Evolutionary conservation across 1,139 yeast genomes (phyloP), one percentile per base, ranked within the genome.

Genomic region (Debaryomyces psychrophilus): DNA sequence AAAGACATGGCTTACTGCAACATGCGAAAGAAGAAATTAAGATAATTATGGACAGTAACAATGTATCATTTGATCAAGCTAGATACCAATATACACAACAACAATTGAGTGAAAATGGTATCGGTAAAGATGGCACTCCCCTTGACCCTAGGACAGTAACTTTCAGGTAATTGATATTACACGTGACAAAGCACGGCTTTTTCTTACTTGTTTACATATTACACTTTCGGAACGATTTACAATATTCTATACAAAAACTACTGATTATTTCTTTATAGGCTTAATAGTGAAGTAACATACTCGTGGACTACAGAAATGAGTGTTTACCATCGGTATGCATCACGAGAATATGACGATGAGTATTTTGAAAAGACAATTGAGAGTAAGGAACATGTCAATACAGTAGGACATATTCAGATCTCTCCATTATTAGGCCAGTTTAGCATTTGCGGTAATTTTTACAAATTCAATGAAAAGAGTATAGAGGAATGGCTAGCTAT

Each of bases 31-130:
- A 57, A 11, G 77, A 71, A 45, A 81, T 88, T 14, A 68, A 69
- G 48, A 55, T 62, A 29, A 68, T 87, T 15, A 87, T 87, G 95
- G 58, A 68, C 5, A 64, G 69, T 22, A 59, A 67, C 35, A 60
- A 69, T 20, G 47, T 85, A 31, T 58, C 77, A 1, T 88, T 88
- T 62, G 96, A 88, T 59, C 82, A 82, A 40, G 96, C 96, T 1
- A 70, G 96, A 46, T 64, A 79, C 9, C 60, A 71, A 44, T 84
- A 78, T 56, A 76, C 81, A 1, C 72, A 69, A 47, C 56, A 62
- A 15, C 69, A 68, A 52, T 73, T 87, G 59, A 67, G 69, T 2
- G 62, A 68, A 15, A 79, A 87, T 60, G 77, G 76, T 11, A 81
- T 87, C 33, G 87, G 77, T 31, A 52, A 55, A 3, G 58, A 65